Base-by-base conservation (phyloP, 2,329 filamentous ascomycete genomes). In the Microascus cirrosus region DNA sequence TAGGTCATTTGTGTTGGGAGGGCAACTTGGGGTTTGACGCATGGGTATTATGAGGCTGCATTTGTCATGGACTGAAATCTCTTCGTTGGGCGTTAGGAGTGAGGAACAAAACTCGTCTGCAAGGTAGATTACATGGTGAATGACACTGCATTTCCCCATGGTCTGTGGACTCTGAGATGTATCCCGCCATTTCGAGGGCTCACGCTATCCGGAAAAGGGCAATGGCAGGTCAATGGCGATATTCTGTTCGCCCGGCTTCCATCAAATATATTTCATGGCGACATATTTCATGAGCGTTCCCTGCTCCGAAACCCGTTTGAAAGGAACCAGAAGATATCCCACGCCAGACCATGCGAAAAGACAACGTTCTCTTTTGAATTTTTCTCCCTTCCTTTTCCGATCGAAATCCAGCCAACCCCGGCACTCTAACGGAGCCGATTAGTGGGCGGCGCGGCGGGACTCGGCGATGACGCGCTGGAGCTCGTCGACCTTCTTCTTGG, bases 401-500 rank as follows among this genome's bases (percentile, higher is more conserved):
- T 12, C 5, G 15, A 51, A 22, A 11, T 13, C 28, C 51, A 53
- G 13, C 24, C 24, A 13, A 28, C 25, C 25, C n/a, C 25, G 24
- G 51, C 24, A 25, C 24, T 34, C 28, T 24, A 25, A 8, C 24
- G 51, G 6, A 32, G 10, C 60, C 57, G 62, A 73, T 83, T 83
- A 84, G 77, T 84, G 81, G 67, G 70, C 77, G 64, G 75, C 72
- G 69, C 80, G 77, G 79, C 93, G 92, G 74, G 92, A 87, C 83
- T 97, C 94, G 71, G 93, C 90, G 74, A 99, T 99, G 78, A 99
- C 89, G 72, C 90, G 86, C 81, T 91, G 90, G 81, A 99, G 90
- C 82, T 97, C 93, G 76, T 99, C 94, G 68, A 99, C 94, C 93
- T 99, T 99, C 76, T 84, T 87, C 93, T 99, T 99, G 73, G 93